Conservation (phyloP, 441 rosid species). For the Gossypium schwendimanii region DNA sequence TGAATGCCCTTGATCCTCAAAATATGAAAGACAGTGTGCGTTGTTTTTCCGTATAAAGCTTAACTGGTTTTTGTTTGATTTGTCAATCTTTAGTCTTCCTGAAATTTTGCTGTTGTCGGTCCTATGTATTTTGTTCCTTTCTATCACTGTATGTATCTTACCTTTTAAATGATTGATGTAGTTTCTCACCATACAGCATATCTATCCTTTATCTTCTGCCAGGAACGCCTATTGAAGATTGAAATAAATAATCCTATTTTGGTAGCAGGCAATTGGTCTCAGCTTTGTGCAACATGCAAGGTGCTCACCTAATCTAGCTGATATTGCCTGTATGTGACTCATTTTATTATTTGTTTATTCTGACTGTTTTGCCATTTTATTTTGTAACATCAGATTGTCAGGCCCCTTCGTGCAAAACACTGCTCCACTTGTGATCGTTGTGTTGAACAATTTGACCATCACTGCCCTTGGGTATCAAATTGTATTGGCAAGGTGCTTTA, state of each 20-base stretch:
- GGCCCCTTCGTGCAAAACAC: slow-evolving; percentile 97
- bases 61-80: slow-evolving; percentile 7
- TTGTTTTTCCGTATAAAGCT: slow-evolving; percentile 17
- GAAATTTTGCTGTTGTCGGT: background rate
- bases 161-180: background rate
- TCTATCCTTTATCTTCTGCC: slow-evolving; percentile 11
- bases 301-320: slow-evolving; percentile 28
- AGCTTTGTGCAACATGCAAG: slow-evolving; percentile 99
- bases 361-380: slow-evolving; percentile 10
- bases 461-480: slow-evolving; percentile 99
- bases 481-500: slow-evolving; percentile 88
- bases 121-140: background rate
- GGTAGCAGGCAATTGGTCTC: slow-evolving; percentile 97
- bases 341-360: slow-evolving; percentile 4
- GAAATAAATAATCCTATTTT: slow-evolving; percentile 88
- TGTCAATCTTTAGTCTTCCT: background rate
- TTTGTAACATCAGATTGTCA: slow-evolving; percentile 46
- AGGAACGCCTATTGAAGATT: slow-evolving; percentile 94
- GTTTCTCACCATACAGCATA: background rate
- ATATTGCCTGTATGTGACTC: slow-evolving; percentile 1
- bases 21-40: slow-evolving; percentile 86
- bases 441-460: slow-evolving; percentile 98
- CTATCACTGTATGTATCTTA: background rate
- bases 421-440: slow-evolving; percentile 93
- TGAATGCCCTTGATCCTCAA: slow-evolving; percentile 66